These are phyloP conservation scores for Candida orba DNA, from an alignment of 805 yeast species.

Conservation along the genomic window DNA sequence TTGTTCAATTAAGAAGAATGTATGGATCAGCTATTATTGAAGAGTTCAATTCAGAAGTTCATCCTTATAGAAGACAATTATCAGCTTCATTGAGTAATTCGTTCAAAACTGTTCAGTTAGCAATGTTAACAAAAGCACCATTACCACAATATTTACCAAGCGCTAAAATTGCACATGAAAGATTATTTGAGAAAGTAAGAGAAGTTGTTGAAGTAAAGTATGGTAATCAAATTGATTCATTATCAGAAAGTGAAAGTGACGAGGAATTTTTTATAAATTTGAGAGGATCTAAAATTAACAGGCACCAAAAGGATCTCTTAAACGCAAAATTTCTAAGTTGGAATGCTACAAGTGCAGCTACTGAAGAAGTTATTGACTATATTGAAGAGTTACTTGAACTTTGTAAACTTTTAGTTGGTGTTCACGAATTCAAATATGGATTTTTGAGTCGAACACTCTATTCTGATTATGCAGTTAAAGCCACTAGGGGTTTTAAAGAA, in stretches of 20 bases:
- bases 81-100: conserved; percentile 33
- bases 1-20: conserved; percentile 32
- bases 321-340: conserved; percentile 39
- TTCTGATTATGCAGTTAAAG: conserved; percentile 35
- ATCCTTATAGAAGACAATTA: conserved; percentile 38
- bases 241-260: conserved; percentile 19
- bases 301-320: conserved; percentile 23
- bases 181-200: conserved; percentile 36
- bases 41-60: conserved; percentile 32
- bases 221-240: conserved; percentile 3
- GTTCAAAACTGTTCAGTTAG: conserved; percentile 36
- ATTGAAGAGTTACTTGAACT: conserved; percentile 38
- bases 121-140: conserved; percentile 37
- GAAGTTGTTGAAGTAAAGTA: conserved; percentile 28
- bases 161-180: conserved; percentile 39
- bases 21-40: conserved; percentile 42
- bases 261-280: conserved; percentile 15
- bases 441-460: conserved; percentile 41
- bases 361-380: conserved; percentile 43
- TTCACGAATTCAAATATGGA: conserved; percentile 42
- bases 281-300: conserved; percentile 8
- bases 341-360: conserved; percentile 44
- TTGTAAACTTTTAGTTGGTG: conserved; percentile 39
- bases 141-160: conserved; percentile 46
- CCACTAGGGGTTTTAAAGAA: conserved; percentile 27